A percentile compares a stretch with the other conserved stretches of the same genome.
phyloP scores from a whole-genome alignment of 2,329 filamentous ascomycete genomes.

The Bipolaris oryzae region DNA sequence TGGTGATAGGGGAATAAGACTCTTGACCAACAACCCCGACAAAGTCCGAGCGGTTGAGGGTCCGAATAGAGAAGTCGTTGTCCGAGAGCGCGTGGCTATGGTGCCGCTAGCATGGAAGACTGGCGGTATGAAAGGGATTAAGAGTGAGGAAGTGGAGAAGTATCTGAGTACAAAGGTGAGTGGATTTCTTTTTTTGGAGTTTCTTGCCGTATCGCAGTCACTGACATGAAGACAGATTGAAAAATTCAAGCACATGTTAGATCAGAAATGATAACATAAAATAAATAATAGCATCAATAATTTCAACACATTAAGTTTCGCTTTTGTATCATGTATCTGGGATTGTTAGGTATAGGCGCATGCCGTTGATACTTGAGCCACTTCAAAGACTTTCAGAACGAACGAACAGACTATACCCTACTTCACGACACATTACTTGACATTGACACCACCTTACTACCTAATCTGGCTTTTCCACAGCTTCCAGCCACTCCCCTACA shows the following conservation, averaged over 20 bases:
- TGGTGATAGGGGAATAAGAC: slow-evolving; percentile 71
- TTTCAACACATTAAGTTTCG: background rate
- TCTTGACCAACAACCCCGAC: slow-evolving; percentile 96
- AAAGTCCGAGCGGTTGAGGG: slow-evolving; percentile 96
- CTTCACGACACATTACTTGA: background rate
- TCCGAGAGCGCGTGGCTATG: slow-evolving; percentile 92
- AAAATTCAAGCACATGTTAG: slow-evolving; percentile 61
- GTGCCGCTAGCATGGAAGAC: slow-evolving; percentile 90
- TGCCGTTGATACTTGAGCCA: background rate
- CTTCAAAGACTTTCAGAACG: no score
- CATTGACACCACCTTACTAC: no score
- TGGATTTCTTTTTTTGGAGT: background rate
- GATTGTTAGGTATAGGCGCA: background rate
- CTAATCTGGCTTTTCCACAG: no score
- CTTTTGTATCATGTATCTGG: background rate
- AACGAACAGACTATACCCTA: background rate
- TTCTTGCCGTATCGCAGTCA: slow-evolving; percentile 10
- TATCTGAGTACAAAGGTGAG: slow-evolving; percentile 93
- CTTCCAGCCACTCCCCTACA: no score
- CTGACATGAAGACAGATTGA: slow-evolving; percentile 51
- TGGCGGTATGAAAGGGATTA: slow-evolving; percentile 77
- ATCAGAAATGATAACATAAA: slow-evolving; percentile 16
- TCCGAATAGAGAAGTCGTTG: slow-evolving; percentile 82
- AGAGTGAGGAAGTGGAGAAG: slow-evolving; percentile 86
- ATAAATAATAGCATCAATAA: slow-evolving; percentile 5